phyloP scores from a whole-genome alignment of 345 rosid genomes.

The Barbarea vulgaris region DNA sequence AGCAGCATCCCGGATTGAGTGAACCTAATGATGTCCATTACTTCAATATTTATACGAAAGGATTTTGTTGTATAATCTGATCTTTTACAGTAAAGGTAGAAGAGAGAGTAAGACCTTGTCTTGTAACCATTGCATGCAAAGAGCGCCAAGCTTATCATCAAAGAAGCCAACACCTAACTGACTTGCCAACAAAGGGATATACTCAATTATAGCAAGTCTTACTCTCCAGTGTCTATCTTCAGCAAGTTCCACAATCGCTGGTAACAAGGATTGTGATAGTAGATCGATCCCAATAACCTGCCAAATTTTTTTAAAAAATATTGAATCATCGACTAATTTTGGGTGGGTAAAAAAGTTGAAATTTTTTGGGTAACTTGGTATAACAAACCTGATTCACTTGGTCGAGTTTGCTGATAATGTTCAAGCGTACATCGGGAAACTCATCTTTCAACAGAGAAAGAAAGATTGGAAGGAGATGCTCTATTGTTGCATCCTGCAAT shows the following conservation, averaged over 20 bases:
- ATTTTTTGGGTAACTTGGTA: not conserved
- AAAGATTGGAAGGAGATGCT: slow-evolving; percentile 95
- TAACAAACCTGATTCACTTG: slow-evolving; percentile 95
- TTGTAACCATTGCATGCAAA: slow-evolving; percentile 98
- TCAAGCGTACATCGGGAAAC: slow-evolving; percentile 97
- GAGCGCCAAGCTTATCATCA: slow-evolving; percentile 88
- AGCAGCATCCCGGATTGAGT: slow-evolving; percentile 88
- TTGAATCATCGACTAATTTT: not conserved
- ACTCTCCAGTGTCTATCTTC: slow-evolving; percentile 99
- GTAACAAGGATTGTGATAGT: slow-evolving; percentile 84
- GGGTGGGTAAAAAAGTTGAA: not conserved
- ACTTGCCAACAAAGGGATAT: slow-evolving; percentile 90
- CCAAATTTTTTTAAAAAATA: not conserved
- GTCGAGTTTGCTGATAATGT: slow-evolving; percentile 97
- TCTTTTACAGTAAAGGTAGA: not conserved
- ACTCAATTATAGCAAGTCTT: slow-evolving; percentile 92
- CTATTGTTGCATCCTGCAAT: slow-evolving; percentile 82
- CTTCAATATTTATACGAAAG: not conserved
- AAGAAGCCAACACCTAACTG: slow-evolving; percentile 94
- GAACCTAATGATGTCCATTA: slow-evolving; percentile 50
- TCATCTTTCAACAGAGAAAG: slow-evolving; percentile 96
- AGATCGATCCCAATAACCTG: slow-evolving; percentile 97
- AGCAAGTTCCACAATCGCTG: slow-evolving; percentile 97
- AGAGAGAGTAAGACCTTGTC: slow-evolving; percentile 66
- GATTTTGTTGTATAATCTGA: not conserved